Conservation (phyloP, 2,329 filamentous ascomycete species). For the Colletotrichum sp. region DNA sequence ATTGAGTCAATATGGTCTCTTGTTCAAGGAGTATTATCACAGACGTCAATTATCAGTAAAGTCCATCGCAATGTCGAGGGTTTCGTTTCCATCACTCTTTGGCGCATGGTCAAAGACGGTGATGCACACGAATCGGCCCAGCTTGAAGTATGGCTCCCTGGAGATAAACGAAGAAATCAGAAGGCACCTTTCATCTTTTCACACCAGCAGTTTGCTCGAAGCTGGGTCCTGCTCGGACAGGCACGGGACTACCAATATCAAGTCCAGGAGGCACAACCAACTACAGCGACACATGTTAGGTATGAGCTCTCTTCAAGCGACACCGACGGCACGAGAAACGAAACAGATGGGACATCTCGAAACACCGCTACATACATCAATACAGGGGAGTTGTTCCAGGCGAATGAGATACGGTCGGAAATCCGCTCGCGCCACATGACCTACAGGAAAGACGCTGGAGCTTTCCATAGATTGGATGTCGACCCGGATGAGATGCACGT, state of each 20-base stretch:
- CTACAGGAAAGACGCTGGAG: background rate
- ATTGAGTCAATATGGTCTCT: background rate
- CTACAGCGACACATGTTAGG: background rate
- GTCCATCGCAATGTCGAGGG: background rate
- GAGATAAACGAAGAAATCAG: background rate
- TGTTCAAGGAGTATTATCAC: background rate
- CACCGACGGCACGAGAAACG: background rate
- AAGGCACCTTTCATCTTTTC: background rate
- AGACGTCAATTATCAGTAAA: background rate
- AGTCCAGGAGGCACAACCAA: background rate
- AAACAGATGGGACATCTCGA: background rate
- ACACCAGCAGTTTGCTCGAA: background rate
- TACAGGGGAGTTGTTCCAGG: background rate
- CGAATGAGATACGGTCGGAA: background rate
- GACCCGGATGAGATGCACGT: background rate
- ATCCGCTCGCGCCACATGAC: background rate
- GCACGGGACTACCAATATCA: background rate
- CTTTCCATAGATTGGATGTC: background rate
- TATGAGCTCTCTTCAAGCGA: background rate
- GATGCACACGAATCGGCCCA: background rate
- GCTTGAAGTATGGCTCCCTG: background rate
- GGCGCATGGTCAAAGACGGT: background rate
- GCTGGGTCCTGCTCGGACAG: background rate
- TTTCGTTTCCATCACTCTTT: background rate
- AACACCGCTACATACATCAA: background rate